A percentile compares a stretch with the other conserved stretches of the same genome.
Evolutionary conservation across 192 early-diverging fungal species (phyloP).

Genomic region (Backusella circina): DNA sequence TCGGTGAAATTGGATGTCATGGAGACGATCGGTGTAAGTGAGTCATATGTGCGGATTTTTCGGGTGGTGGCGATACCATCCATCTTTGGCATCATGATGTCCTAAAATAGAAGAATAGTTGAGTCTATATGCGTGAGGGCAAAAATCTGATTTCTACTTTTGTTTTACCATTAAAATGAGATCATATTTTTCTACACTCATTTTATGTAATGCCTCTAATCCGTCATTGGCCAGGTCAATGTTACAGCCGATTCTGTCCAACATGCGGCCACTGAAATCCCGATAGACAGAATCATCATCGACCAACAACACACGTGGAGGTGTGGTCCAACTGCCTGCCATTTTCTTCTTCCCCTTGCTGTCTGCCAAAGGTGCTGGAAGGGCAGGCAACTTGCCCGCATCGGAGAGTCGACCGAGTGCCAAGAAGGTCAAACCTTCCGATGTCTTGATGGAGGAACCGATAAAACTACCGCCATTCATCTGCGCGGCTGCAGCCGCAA

Average conservation of each 20-base stretch:
- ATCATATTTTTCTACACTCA: slow-evolving; percentile 65
- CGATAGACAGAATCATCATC: slow-evolving; percentile 69
- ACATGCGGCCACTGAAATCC: slow-evolving; percentile 44
- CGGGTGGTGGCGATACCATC: slow-evolving; percentile 67
- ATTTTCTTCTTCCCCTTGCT: not conserved
- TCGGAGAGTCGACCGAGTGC: slow-evolving; percentile 3
- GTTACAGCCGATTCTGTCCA: slow-evolving; percentile 64
- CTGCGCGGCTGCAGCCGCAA: slow-evolving; percentile 16
- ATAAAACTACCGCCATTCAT: slow-evolving; percentile 20
- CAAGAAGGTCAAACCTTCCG: slow-evolving; percentile 11
- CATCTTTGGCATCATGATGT: slow-evolving; percentile 71
- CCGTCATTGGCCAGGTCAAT: slow-evolving; percentile 71
- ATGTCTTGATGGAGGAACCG: slow-evolving; percentile 13
- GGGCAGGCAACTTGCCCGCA: not conserved
- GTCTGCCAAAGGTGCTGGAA: not conserved
- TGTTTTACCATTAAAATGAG: slow-evolving; percentile 64
- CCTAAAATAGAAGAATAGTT: slow-evolving; percentile 33
- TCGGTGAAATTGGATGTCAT: slow-evolving; percentile 73
- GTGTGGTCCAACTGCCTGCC: slow-evolving; percentile 19
- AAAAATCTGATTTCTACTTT: too few species aligned
- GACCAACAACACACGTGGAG: slow-evolving; percentile 56
- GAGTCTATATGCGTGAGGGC: not conserved
- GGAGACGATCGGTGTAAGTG: slow-evolving; percentile 65
- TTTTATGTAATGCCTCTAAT: slow-evolving; percentile 59
- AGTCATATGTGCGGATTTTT: slow-evolving; percentile 67